Evolutionary conservation across 2,329 filamentous ascomycete species (phyloP).

Genomic region (Fusarium drepaniforme): DNA sequence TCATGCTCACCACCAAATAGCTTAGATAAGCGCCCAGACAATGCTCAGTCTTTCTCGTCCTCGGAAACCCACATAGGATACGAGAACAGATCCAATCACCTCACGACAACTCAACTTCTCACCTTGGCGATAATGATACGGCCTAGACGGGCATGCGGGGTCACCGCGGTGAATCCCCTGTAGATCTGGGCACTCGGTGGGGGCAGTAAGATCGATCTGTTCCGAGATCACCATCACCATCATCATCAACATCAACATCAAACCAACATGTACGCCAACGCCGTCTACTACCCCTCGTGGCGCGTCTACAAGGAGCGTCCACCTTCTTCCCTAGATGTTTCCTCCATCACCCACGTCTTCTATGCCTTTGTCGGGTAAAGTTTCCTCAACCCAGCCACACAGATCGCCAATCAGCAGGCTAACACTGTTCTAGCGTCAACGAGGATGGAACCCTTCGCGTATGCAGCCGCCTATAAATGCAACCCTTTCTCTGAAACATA

Average conservation of each 20-base stretch:
- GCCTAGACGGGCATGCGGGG: conserved; percentile 4
- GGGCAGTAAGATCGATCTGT: conserved; percentile 18
- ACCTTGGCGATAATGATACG: conserved; percentile 8
- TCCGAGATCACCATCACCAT: not conserved
- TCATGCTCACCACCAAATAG: not conserved
- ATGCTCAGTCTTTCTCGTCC: not conserved
- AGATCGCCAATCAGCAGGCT: conserved; percentile 5
- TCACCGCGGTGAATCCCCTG: conserved; percentile 12
- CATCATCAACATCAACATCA: not conserved
- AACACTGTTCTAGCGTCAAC: conserved; percentile 46
- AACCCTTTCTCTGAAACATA: no score
- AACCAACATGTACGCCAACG: conserved; percentile 46
- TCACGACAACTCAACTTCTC: conserved; percentile 5
- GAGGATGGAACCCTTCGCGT: conserved; percentile 57
- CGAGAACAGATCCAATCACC: conserved; percentile 6
- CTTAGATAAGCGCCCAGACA: not conserved
- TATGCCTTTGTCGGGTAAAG: conserved; percentile 71
- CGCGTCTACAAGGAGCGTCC: conserved; percentile 70
- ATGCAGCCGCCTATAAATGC: conserved; percentile 7
- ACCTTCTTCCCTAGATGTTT: conserved; percentile 68
- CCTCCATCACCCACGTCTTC: conserved; percentile 72
- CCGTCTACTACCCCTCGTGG: conserved; percentile 76
- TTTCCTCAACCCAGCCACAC: not conserved
- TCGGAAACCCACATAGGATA: not conserved
- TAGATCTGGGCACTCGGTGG: conserved; percentile 1